phyloP scores from a whole-genome alignment of 192 early-diverging fungal genomes.

The Entomortierella parvispora region DNA sequence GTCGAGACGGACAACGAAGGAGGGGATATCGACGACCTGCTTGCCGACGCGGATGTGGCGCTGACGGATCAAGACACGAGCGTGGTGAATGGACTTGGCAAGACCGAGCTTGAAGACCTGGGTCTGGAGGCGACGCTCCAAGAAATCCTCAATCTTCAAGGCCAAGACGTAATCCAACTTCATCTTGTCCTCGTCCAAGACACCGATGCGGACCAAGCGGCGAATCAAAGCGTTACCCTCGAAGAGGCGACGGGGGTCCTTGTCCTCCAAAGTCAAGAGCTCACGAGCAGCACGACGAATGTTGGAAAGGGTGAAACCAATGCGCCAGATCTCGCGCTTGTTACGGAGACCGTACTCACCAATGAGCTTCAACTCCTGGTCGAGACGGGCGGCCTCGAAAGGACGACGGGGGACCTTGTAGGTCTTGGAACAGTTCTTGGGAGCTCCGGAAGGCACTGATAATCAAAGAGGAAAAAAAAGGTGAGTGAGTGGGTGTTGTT shows the following conservation, averaged over 20 bases:
- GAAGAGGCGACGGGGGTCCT: constrained; percentile 97
- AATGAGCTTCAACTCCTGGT: constrained; percentile 89
- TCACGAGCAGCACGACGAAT: constrained; percentile 99
- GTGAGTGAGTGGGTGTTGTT: constrained; percentile 8
- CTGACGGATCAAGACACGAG: constrained; percentile 97
- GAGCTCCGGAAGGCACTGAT: constrained; percentile 54
- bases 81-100: constrained; percentile 99
- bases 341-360: constrained; percentile 97
- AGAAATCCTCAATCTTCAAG: constrained; percentile 98
- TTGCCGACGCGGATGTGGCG: constrained; percentile 98
- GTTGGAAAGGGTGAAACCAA: constrained; percentile 96
- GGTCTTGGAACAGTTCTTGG: constrained; percentile 77
- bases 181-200: constrained; percentile 97
- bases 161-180: constrained; percentile 99
- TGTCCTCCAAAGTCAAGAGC: constrained; percentile 94
- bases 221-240: constrained; percentile 99
- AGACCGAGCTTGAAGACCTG: constrained; percentile 99
- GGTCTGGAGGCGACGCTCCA: constrained; percentile 98
- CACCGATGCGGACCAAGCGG: constrained; percentile 97
- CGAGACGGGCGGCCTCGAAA: constrained; percentile 95
- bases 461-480: constrained; percentile 28
- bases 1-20: constrained; percentile 88
- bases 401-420: constrained; percentile 97
- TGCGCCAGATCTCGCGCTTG: constrained; percentile 99
- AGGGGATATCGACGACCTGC: constrained; percentile 97